Evolutionary conservation across 2,329 filamentous ascomycete species (phyloP), one percentile per base, ranked within the genome.

Genomic region (Alternaria longipes): DNA sequence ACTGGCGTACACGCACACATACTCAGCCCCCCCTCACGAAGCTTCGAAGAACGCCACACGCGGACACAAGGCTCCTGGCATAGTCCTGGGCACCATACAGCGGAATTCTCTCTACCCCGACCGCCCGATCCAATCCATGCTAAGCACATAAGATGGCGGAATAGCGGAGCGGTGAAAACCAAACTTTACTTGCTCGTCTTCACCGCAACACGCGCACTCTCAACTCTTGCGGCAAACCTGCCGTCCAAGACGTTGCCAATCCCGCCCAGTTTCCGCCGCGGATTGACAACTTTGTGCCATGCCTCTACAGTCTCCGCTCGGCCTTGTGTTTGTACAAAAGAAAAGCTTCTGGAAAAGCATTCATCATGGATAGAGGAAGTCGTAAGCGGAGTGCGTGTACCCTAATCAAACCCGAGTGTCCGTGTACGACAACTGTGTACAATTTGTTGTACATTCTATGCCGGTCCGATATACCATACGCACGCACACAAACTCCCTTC

Each of bases 171-270:
- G 45, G 28, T 32, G 28, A 32, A 40, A 40, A 7, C n/a, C 36
- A 40, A 40, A 40, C 36, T 40, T 40, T 9, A 20, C 36, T 20
- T 40, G n/a, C 36, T 18, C 36, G n/a, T 9, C 36, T 49, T 59
- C 50, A 59, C 56, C 50, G 56, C 51, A 49, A 42, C 50, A 9
- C n/a, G 36, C n/a, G n/a, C 36, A 8, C n/a, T 2, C n/a, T 20
- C n/a, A n/a, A 2, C 36, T 40, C 41, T 42, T 22, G 36, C 50
- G 34, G 50, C 20, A 47, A 30, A 54, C 50, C 32, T 46, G 41
- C 56, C 51, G 51, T 51, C 58, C 58, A 60, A 60, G 58, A 32
- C 32, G 14, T 12, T 32, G 56, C 56, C 56, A 54, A 59, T 38
- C 16, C 34, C 22, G 57, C 51, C 57, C 45, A 55, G 51, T 22